These are phyloP conservation scores for Clonostachys sp. DNA, from an alignment of 2,329 filamentous ascomycete genomes.

Conservation along the genomic window DNA sequence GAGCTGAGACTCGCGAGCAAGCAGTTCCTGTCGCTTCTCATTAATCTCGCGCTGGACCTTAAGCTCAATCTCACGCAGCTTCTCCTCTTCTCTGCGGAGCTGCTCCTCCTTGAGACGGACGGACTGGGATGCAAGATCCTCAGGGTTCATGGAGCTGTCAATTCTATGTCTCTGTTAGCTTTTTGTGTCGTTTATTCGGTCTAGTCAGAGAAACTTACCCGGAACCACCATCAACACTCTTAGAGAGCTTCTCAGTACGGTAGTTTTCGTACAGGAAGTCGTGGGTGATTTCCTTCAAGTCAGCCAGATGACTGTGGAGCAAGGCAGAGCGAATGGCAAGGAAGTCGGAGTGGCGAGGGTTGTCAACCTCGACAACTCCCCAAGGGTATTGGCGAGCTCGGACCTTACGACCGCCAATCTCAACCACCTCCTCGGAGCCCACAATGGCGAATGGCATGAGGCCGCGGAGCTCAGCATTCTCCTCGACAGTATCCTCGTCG, in stretches of 20 bases:
- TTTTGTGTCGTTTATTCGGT: not conserved
- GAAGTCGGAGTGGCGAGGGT: conserved; percentile 98
- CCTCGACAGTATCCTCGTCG: conserved; percentile 97
- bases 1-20: conserved; percentile 96
- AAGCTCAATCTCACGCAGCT: conserved; percentile 97
- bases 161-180: conserved; percentile 46
- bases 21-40: conserved; percentile 97
- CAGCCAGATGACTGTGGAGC: conserved; percentile 94
- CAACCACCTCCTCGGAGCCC: conserved; percentile 90
- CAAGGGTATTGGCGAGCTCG: conserved; percentile 97
- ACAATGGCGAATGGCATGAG: conserved; percentile 99
- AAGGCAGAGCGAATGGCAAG: conserved; percentile 94
- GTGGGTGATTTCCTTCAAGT: conserved; percentile 99
- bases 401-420: conserved; percentile 88
- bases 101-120: conserved; percentile 99
- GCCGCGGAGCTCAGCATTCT: conserved; percentile 94
- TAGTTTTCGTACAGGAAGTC: conserved; percentile 99
- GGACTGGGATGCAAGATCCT: conserved; percentile 93
- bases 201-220: conserved; percentile 59
- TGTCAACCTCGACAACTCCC: conserved; percentile 98
- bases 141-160: conserved; percentile 84
- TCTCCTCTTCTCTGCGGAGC: conserved; percentile 98
- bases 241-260: conserved; percentile 99
- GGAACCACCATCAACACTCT: conserved; percentile 92
- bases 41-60: conserved; percentile 99